Conservation (phyloP, 805 yeast species). For the Yamadazyma sp. region DNA sequence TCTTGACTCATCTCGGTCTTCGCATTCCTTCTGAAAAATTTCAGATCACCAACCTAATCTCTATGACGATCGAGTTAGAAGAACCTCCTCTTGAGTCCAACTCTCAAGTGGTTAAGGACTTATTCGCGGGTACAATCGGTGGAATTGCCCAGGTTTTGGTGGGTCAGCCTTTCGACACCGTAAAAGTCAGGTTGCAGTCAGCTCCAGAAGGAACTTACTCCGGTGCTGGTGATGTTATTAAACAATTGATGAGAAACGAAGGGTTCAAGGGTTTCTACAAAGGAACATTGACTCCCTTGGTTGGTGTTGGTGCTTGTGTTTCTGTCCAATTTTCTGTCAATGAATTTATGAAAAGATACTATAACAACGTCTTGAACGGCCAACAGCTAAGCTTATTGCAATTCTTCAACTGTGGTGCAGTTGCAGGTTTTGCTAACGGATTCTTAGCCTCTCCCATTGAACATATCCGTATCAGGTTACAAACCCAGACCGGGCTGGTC, state of each 20-base stretch:
- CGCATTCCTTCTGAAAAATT: constrained; percentile 9
- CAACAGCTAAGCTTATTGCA: constrained; percentile 55
- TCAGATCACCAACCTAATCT: not conserved
- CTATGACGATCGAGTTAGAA: constrained; percentile 45
- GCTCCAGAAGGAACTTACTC: constrained; percentile 73
- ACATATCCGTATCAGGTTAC: constrained; percentile 90
- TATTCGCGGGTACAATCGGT: constrained; percentile 89
- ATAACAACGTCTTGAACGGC: constrained; percentile 47
- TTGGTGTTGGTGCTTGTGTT: constrained; percentile 90
- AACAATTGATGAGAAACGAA: constrained; percentile 54
- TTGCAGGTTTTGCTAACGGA: constrained; percentile 92
- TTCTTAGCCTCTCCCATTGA: constrained; percentile 92
- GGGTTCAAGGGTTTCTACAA: constrained; percentile 44
- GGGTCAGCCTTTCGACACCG: constrained; percentile 96
- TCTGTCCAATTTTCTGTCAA: constrained; percentile 94
- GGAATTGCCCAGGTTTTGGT: constrained; percentile 94
- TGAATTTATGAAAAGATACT: constrained; percentile 87
- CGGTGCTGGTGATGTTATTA: constrained; percentile 77
- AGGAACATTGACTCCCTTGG: constrained; percentile 47
- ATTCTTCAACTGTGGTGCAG: constrained; percentile 79
- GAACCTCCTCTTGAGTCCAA: constrained; percentile 39
- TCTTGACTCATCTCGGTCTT: constrained; percentile 6
- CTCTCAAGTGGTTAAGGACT: constrained; percentile 64
- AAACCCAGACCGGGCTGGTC: constrained; percentile 70
- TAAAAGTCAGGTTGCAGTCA: constrained; percentile 89